These are phyloP conservation scores for Pterula multifida DNA, from an alignment of 1,284 basidiomycete species.

Conservation along the genomic window DNA sequence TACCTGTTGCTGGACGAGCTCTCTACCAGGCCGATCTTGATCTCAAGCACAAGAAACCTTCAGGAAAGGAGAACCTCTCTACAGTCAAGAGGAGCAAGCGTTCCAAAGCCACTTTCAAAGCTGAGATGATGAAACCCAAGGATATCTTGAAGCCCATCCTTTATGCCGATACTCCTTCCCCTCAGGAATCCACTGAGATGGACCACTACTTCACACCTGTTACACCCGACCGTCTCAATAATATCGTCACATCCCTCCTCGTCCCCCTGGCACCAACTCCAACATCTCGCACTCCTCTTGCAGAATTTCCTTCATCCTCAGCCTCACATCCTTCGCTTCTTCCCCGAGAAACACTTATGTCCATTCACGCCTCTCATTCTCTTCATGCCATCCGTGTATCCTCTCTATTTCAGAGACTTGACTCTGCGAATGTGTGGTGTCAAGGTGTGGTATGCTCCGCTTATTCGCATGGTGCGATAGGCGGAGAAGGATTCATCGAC, in stretches of 20 bases:
- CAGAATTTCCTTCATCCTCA: constrained; percentile 17
- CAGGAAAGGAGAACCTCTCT: constrained; percentile 23
- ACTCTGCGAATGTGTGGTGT: constrained; percentile 54
- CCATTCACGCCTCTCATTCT: constrained; percentile 37
- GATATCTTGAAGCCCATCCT: constrained; percentile 13
- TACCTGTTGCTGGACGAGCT: constrained; percentile 55
- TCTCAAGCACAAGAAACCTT: constrained; percentile 33
- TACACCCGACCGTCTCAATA: constrained; percentile 20
- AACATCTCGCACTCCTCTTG: constrained; percentile 47
- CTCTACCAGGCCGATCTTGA: constrained; percentile 64
- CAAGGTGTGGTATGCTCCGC: constrained; percentile 44
- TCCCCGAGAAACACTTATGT: constrained; percentile 39
- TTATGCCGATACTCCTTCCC: constrained; percentile 3
- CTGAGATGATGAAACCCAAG: constrained; percentile 21
- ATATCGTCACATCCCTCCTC: constrained; percentile 46
- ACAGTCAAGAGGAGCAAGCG: constrained; percentile 14
- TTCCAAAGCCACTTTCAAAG: constrained; percentile 20
- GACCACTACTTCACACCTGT: constrained; percentile 46
- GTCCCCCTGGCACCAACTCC: constrained; percentile 66
- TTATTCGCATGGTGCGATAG: constrained; percentile 24
- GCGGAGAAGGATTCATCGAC: neutral
- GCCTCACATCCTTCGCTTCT: constrained; percentile 29
- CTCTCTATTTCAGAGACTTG: constrained; percentile 53
- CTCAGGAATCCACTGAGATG: constrained; percentile 24
- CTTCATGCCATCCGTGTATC: constrained; percentile 54